A percentile compares a stretch with the other conserved stretches of the same genome.
These are phyloP conservation scores for Russula sp. DNA, from an alignment of 768 basidiomycete genomes.

Conservation along the genomic window DNA sequence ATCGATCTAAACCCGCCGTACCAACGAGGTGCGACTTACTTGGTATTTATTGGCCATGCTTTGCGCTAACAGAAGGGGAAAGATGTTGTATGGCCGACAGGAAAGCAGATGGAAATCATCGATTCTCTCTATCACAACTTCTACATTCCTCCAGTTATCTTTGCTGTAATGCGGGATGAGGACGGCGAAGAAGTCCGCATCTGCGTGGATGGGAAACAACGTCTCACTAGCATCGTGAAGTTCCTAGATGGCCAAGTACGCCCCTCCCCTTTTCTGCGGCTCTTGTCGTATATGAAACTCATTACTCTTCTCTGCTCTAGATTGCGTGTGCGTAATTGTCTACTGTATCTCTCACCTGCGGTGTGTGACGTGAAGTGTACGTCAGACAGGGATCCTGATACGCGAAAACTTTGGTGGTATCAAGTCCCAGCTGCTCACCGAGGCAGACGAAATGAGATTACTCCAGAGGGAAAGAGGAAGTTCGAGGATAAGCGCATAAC, in stretches of 20 bases:
- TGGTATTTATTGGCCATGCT: neutral
- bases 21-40: conserved; percentile 56
- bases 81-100: conserved; percentile 77
- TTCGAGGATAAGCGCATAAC: conserved; percentile 61
- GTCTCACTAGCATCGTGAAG: conserved; percentile 47
- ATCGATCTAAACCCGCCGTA: conserved; percentile 72
- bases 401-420: conserved; percentile 64
- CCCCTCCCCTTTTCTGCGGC: neutral
- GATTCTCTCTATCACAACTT: conserved; percentile 54
- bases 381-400: conserved; percentile 53
- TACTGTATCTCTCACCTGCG: conserved; percentile 22
- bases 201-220: conserved; percentile 55
- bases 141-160: conserved; percentile 53
- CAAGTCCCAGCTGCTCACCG: conserved; percentile 49
- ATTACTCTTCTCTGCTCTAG: conserved; percentile 35
- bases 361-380: conserved; percentile 30
- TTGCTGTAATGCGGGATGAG: conserved; percentile 41
- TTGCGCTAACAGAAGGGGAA: neutral
- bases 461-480: conserved; percentile 47
- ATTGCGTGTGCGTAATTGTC: conserved; percentile 49
- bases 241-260: conserved; percentile 45
- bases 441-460: conserved; percentile 49
- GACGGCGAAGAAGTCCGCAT: conserved; percentile 44
- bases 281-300: neutral
- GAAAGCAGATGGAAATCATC: conserved; percentile 57